phyloP scores from a whole-genome alignment of 768 basidiomycete species.

The Postia placenta region DNA sequence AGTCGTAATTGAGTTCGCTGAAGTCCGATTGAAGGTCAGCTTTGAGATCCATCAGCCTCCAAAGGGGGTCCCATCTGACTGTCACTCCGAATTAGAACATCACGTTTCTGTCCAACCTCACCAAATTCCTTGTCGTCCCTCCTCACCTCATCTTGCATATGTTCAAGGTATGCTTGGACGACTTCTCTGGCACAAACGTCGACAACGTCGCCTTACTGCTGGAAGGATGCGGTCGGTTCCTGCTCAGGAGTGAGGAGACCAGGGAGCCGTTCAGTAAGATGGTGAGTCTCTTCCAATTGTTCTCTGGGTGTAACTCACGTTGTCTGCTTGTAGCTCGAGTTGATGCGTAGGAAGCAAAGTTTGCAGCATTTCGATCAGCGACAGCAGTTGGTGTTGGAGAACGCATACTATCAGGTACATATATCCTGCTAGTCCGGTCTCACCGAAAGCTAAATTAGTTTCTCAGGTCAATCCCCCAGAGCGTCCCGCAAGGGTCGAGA shows the following conservation, averaged over 20 bases:
- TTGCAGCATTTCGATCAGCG: slow-evolving; percentile 91
- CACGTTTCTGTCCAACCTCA: slow-evolving; percentile 81
- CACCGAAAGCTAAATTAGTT: not conserved
- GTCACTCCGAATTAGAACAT: slow-evolving; percentile 56
- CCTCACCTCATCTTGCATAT: slow-evolving; percentile 89
- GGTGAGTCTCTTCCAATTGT: slow-evolving; percentile 38
- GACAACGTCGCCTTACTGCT: slow-evolving; percentile 89
- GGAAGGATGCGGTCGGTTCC: slow-evolving; percentile 90
- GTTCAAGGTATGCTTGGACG: slow-evolving; percentile 96
- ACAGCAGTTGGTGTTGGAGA: slow-evolving; percentile 85
- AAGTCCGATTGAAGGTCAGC: slow-evolving; percentile 75
- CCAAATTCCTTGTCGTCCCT: slow-evolving; percentile 93
- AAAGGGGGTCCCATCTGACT: not conserved
- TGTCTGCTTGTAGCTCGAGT: slow-evolving; percentile 56
- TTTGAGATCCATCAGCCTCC: not conserved
- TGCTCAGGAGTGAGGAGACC: slow-evolving; percentile 85
- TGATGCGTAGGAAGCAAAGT: slow-evolving; percentile 92
- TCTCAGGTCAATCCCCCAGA: slow-evolving; percentile 94
- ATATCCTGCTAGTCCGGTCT: not conserved
- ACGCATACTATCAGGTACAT: slow-evolving; percentile 92
- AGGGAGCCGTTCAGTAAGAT: slow-evolving; percentile 81
- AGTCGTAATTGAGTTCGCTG: slow-evolving; percentile 83
- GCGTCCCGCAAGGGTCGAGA: slow-evolving; percentile 77
- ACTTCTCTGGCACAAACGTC: slow-evolving; percentile 87
- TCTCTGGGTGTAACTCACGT: not conserved